Percentiles rank a stretch among this genome's conserved stretches.
These are phyloP conservation scores for Chaetomium olivaceum DNA, from an alignment of 2,329 filamentous ascomycete species.

Conservation along the genomic window DNA sequence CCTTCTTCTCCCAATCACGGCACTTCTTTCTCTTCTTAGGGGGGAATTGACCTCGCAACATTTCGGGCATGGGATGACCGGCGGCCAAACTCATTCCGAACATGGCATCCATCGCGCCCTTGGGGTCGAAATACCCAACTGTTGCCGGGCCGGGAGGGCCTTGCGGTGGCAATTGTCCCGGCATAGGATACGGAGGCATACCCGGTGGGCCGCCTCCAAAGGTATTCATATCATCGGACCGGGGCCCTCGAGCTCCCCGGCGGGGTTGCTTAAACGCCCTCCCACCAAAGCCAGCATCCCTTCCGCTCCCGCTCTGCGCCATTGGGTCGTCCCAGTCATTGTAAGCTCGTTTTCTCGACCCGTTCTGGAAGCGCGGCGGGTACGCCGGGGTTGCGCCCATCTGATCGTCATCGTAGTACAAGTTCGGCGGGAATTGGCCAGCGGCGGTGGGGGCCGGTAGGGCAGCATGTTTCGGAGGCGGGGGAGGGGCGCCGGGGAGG, in stretches of 20 bases:
- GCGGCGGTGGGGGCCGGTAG: conserved; percentile 24
- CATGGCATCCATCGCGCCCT: conserved; percentile 16
- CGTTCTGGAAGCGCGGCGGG: conserved; percentile 28
- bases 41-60: conserved; percentile 7
- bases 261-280: conserved; percentile 62
- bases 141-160: conserved; percentile 19
- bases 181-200: conserved; percentile 40
- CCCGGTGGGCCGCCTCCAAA: conserved; percentile 23
- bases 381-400: conserved; percentile 11
- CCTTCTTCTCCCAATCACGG: conserved; percentile 70
- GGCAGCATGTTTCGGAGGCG: conserved; percentile 34
- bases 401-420: conserved; percentile 30
- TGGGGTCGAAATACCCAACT: conserved; percentile 26
- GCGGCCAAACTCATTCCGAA: conserved; percentile 20
- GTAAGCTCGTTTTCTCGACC: conserved; percentile 55
- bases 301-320: conserved; percentile 29
- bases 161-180: conserved; percentile 34
- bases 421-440: conserved; percentile 22
- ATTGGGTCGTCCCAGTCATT: conserved; percentile 52
- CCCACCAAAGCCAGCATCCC: conserved; percentile 40
- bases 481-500: conserved; percentile 55
- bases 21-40: conserved; percentile 55
- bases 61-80: conserved; percentile 21
- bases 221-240: conserved; percentile 10
- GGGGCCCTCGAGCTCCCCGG: conserved; percentile 48